These are phyloP conservation scores for Solanum acaule DNA, from an alignment of 257 asterid species.

Conservation along the genomic window DNA sequence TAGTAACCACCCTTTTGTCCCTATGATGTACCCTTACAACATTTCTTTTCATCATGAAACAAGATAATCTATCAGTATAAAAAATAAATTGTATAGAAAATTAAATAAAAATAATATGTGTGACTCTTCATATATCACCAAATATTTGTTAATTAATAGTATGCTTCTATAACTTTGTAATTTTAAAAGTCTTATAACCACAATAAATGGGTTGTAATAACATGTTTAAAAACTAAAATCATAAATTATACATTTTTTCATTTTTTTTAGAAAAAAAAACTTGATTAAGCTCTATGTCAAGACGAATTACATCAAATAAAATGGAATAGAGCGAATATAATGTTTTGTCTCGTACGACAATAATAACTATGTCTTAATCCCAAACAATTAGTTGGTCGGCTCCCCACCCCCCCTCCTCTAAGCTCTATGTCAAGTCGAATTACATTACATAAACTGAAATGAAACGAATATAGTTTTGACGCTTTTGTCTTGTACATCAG, in stretches of 20 bases:
- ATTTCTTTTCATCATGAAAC: neutral
- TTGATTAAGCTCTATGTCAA: no score
- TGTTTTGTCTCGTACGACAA: neutral
- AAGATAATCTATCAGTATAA: neutral
- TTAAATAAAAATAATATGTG: neutral
- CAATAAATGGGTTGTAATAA: neutral
- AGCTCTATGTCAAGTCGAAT: neutral
- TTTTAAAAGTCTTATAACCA: neutral
- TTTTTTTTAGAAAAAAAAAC: no score
- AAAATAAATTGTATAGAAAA: neutral
- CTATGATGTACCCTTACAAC: neutral
- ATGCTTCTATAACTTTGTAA: neutral
- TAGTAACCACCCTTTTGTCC: neutral
- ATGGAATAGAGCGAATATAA: neutral
- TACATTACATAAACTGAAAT: neutral
- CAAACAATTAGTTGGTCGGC: neutral
- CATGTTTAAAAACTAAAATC: neutral
- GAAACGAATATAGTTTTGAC: neutral
- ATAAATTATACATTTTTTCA: neutral
- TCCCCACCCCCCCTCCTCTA: neutral
- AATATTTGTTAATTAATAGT: neutral
- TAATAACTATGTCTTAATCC: neutral
- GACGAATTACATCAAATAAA: neutral
- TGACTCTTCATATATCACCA: neutral
- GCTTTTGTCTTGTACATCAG: neutral